Evolutionary conservation across 106 monocot genomes (phyloP), one percentile per base, ranked within the genome.

Genomic region (Agapanthus africanus): DNA sequence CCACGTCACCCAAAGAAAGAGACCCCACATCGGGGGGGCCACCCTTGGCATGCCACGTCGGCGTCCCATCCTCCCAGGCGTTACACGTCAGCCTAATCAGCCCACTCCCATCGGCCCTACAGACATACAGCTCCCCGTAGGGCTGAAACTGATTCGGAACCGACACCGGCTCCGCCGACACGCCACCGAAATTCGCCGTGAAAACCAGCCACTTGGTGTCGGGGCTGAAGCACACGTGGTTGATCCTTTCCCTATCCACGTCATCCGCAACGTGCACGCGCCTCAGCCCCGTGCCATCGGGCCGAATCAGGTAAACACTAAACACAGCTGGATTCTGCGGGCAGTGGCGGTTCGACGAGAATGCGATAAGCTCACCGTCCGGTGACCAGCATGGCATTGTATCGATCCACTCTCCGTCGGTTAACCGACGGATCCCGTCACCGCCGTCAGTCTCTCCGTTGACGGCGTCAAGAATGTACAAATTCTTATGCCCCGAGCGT

Each of bases 361-460:
- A 97, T 4, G 86, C 95, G 51, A 97, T 91, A 11, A 81, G 73
- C 33, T 79, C 42, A n/a, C 88, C 91, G 47, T 79, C 72, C 35
- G 91, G 91, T 1, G 95, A 97, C 95, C 95, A 97, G 57, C 50
- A n/a, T n/a, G 85, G 88, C 95, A 95, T 95, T 30, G 95, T 95
- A 69, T 95, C 88, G 34, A 82, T 73, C 83, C 95, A 95, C 1
- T 82, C 88, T 23, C 95, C 95, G 9, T 86, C 74, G 14, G 91
- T 95, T 15, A 95, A 59, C 41, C 67, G 68, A 51, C 82, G 73
- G 19, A 91, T 81, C 8, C 76, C 88, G 0, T 71, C 77, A 2
- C 72, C 67, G 19, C 51, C 63, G 9, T 57, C 71, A 7, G 33
- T 28, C 50, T 88, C 88, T 11, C 91, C 91, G 15, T 71, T 65